Evolutionary conservation across 495 filamentous ascomycete genomes (phyloP), one percentile per base, ranked within the genome.

Genomic region (Penicillium cosmopolitanum): DNA sequence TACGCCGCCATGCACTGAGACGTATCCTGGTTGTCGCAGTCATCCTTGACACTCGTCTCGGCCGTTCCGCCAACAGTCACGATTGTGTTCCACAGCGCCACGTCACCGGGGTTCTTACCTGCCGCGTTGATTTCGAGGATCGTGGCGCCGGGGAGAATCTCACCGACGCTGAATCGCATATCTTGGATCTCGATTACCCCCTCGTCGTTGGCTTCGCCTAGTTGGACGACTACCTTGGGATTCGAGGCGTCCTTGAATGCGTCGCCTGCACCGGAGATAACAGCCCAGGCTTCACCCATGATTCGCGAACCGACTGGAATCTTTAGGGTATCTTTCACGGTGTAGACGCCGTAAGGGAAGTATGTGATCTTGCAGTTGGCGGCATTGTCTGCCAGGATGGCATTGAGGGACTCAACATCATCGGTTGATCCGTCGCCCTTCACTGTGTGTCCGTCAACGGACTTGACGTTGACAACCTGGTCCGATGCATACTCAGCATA

Each of bases 141-240:
- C 62, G 91, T 86, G 33, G 90, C 90, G 54, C 92, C 92, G 31
- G 90, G 89, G 56, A 88, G 84, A 5, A 89, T 73, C 31, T 91
- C 92, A 55, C 83, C 43, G 23, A 80, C 77, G 21, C 79, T 75
- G 51, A 85, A 74, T 4, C 76, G 62, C 60, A 84, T 77, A 47
- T 88, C 81, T 35, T 75, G 71, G 63, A 87, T 82, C 51, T 86
- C 80, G 5, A 80, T 79, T 0, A 68, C 60, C 6, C 86, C 85
- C 0, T 73, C 67, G 16, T 86, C 78, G 8, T 77, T 78, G 0
- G 67, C 50, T 11, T 75, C 71, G 13, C 85, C 86, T 18, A 89
- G 73, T 48, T 78, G 65, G 12, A 89, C 77, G 3, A 88, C 74
- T 1, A 83, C 77, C 16, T 71, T 73, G 0, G 86, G 85, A 52